Evolutionary conservation across 1,284 basidiomycete species (phyloP).

Genomic region (Sphagnurus paluster): DNA sequence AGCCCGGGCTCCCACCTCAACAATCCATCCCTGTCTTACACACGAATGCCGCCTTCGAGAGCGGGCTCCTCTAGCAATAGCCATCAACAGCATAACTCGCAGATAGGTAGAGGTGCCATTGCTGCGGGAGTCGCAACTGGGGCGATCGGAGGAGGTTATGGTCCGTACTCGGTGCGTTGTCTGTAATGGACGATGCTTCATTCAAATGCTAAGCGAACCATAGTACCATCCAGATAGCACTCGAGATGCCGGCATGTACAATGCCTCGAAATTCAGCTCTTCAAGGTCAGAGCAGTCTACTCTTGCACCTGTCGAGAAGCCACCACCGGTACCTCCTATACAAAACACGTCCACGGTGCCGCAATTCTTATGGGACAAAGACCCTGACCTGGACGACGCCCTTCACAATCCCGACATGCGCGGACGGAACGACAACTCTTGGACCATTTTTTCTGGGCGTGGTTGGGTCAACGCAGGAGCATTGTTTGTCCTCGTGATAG

Average conservation of each 20-base stretch:
- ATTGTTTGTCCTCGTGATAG: slow-evolving; percentile 58
- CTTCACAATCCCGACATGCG: slow-evolving; percentile 75
- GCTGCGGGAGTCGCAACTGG: slow-evolving; percentile 73
- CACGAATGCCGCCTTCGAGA: slow-evolving; percentile 27
- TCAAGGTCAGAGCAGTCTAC: slow-evolving; percentile 58
- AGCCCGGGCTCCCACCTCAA: slow-evolving; percentile 22
- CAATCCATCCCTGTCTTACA: too few relatives aligned
- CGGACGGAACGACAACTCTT: slow-evolving; percentile 55
- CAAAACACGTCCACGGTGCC: slow-evolving; percentile 51
- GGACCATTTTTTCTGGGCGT: slow-evolving; percentile 64
- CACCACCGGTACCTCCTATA: too few relatives aligned
- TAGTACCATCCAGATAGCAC: slow-evolving; percentile 61
- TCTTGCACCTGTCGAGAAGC: slow-evolving; percentile 42
- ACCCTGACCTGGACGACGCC: slow-evolving; percentile 75
- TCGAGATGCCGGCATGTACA: slow-evolving; percentile 43
- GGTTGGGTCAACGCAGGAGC: slow-evolving; percentile 73
- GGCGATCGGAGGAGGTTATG: slow-evolving; percentile 71
- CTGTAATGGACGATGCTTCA: slow-evolving; percentile 4
- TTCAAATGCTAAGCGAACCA: slow-evolving; percentile 11
- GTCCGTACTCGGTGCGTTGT: slow-evolving; percentile 73
- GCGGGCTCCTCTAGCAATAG: slow-evolving; percentile 24
- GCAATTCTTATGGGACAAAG: slow-evolving; percentile 71
- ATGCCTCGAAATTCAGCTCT: slow-evolving; percentile 58
- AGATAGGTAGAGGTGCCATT: slow-evolving; percentile 51
- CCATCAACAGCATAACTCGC: slow-evolving; percentile 27